These are phyloP conservation scores for Coemansia sp. DNA, from an alignment of 192 early-diverging fungal genomes.

Conservation along the genomic window DNA sequence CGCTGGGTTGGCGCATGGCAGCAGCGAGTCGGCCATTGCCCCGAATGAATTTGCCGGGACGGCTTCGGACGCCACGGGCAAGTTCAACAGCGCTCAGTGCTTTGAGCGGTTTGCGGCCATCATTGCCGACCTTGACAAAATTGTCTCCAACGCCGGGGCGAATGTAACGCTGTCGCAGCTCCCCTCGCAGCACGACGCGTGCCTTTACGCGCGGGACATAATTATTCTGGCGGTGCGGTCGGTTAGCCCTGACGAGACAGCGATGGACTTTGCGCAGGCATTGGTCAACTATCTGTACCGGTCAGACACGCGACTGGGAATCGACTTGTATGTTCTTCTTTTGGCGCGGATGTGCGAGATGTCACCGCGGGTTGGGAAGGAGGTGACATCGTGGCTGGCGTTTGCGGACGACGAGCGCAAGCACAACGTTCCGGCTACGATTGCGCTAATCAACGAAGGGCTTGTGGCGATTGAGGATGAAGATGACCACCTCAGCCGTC, in stretches of 20 bases:
- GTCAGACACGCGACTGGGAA: constrained; percentile 70
- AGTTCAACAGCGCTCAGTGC: constrained; percentile 44
- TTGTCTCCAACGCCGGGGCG: constrained; percentile 57
- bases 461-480: constrained; percentile 79
- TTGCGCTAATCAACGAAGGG: constrained; percentile 78
- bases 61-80: constrained; percentile 10
- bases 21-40: constrained; percentile 8
- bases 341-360: constrained; percentile 85
- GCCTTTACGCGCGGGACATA: constrained; percentile 74
- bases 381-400: constrained; percentile 90
- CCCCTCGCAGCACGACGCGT: constrained; percentile 80
- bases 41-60: constrained; percentile 10
- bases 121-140: constrained; percentile 79
- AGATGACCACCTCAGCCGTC: constrained; percentile 85
- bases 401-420: constrained; percentile 96
- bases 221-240: constrained; percentile 69
- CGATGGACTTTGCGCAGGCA: constrained; percentile 87
- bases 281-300: constrained; percentile 86
- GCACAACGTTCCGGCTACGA: constrained; percentile 82
- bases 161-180: constrained; percentile 62
- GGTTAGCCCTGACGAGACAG: constrained; percentile 75
- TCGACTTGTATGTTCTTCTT: constrained; percentile 82
- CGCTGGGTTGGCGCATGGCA: not conserved
- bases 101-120: constrained; percentile 59
- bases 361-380: constrained; percentile 77